Evolutionary conservation across 164 flowering plant genomes (phyloP).

Genomic region (Nymphaea colorata): DNA sequence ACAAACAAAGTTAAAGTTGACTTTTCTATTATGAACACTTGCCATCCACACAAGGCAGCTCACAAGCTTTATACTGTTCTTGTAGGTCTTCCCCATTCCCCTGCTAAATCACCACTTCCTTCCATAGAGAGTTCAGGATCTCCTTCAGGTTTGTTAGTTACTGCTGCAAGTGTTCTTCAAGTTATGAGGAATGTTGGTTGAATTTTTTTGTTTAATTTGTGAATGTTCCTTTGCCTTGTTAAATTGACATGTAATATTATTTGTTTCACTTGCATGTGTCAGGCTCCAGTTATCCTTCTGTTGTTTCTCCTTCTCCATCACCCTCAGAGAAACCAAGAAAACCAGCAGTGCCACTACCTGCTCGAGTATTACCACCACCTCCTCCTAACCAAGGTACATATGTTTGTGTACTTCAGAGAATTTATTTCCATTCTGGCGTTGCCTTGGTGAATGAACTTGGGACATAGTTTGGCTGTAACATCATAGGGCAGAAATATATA

Average conservation of each 20-base stretch:
- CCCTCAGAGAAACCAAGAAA: constrained; percentile 21
- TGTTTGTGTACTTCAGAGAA: not conserved
- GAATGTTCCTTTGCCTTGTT: not conserved
- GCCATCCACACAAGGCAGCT: not conserved
- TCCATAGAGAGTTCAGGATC: not conserved
- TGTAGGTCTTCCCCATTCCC: not conserved
- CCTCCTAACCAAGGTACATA: constrained; percentile 71
- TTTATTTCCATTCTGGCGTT: not conserved
- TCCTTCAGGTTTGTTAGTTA: not conserved
- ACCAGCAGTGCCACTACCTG: constrained; percentile 20
- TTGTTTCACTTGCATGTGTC: constrained; percentile 8
- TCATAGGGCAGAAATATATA: too few species aligned
- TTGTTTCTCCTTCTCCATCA: constrained; percentile 23
- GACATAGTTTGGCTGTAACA: not conserved
- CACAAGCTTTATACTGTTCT: not conserved
- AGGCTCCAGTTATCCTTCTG: constrained; percentile 23
- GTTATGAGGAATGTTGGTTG: not conserved
- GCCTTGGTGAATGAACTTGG: not conserved
- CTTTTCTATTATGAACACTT: not conserved
- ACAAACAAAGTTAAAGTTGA: not conserved
- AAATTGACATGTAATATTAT: too few species aligned
- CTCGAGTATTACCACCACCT: constrained; percentile 56
- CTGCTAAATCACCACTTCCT: not conserved
- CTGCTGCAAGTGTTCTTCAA: not conserved
- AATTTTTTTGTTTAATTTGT: too few species aligned